Conservation (phyloP, 2,329 filamentous ascomycete genomes). For the Aspergillus arachidicola region DNA sequence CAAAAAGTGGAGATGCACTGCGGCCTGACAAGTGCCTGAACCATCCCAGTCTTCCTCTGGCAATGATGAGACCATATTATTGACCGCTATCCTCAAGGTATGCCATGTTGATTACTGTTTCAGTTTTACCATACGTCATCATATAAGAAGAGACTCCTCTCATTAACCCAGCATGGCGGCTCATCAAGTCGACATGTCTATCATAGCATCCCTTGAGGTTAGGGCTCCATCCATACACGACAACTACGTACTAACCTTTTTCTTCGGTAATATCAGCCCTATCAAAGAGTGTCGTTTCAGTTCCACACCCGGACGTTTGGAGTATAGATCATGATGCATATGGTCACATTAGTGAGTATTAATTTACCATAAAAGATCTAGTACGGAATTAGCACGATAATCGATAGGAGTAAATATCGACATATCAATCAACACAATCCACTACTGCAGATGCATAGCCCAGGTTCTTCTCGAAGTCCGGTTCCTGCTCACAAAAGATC, state of each 20-base stretch:
- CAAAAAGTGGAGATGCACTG: constrained; percentile 21
- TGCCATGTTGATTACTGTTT: not conserved
- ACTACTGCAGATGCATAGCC: constrained; percentile 16
- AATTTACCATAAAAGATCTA: not conserved
- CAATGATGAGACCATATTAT: not conserved
- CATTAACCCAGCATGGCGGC: not conserved
- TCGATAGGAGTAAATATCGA: not conserved
- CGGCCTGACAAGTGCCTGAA: constrained; percentile 32
- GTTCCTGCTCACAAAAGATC: constrained; percentile 3
- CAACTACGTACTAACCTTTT: not conserved
- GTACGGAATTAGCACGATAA: not conserved
- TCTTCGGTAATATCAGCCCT: not conserved
- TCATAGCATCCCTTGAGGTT: not conserved
- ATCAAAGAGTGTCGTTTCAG: not conserved
- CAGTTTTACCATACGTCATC: not conserved
- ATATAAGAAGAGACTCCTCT: not conserved
- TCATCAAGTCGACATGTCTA: not conserved
- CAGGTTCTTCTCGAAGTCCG: constrained; percentile 2
- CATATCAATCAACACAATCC: not conserved
- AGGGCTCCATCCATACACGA: not conserved
- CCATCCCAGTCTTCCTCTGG: not conserved
- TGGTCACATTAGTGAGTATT: not conserved
- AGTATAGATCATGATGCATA: not conserved
- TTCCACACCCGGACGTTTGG: not conserved
- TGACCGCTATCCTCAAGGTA: not conserved